A percentile compares a stretch with the other conserved stretches of the same genome.
These are phyloP conservation scores for Mariannaea sp. DNA, from an alignment of 2,329 filamentous ascomycete genomes.

Conservation along the genomic window DNA sequence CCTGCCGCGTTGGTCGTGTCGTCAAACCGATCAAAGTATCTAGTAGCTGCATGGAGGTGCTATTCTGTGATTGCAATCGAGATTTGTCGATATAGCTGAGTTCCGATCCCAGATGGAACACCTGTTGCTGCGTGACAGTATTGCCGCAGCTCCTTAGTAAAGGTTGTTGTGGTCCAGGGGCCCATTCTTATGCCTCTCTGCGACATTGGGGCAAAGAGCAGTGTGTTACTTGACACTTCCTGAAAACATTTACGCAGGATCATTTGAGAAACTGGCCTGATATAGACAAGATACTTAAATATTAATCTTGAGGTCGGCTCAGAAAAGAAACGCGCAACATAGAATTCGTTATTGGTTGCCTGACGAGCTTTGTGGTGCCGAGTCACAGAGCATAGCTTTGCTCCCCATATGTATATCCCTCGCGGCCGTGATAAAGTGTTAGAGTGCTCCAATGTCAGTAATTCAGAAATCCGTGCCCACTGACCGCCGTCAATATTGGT, in stretches of 20 bases:
- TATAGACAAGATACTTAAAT: constrained; percentile 13
- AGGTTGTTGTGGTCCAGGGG: neutral
- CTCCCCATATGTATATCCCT: neutral
- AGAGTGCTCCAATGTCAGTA: neutral
- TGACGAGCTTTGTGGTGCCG: constrained; percentile 1
- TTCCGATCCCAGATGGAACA: neutral
- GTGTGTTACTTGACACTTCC: neutral
- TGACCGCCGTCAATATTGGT: constrained; percentile 2
- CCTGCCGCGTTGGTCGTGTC: neutral
- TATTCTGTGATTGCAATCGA: constrained; percentile 8
- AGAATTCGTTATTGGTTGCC: constrained; percentile 5
- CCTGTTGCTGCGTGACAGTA: neutral
- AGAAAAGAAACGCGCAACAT: constrained; percentile 13
- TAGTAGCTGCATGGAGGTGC: neutral
- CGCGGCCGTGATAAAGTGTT: neutral
- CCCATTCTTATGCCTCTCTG: neutral
- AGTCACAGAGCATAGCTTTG: neutral
- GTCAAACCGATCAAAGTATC: constrained; percentile 6
- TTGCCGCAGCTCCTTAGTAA: neutral
- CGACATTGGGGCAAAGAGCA: constrained; percentile 3
- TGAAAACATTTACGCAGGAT: constrained; percentile 10
- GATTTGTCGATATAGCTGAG: constrained; percentile 4
- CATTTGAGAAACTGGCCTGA: neutral
- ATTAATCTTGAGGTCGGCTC: neutral
- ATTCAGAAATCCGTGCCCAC: constrained; percentile 2